Evolutionary conservation across 2,329 filamentous ascomycete species (phyloP), one percentile per base, ranked within the genome.

Genomic region (Hypoxylon rubiginosum): DNA sequence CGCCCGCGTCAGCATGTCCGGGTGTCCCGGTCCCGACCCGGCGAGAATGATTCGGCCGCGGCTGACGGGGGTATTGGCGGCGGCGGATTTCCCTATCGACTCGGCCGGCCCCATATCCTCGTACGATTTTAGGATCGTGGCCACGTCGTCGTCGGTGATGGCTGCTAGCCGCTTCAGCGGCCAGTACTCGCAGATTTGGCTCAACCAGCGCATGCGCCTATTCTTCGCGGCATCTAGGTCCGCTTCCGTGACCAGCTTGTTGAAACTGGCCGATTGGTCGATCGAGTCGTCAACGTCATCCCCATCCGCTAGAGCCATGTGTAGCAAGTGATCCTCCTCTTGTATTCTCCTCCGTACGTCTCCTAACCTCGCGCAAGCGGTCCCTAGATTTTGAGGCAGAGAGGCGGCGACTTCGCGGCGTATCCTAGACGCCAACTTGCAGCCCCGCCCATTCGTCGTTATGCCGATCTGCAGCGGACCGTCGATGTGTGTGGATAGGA

Each of bases 101-200:
- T 66, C 67, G 11, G 72, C 32, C 1, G 64, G 34, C 21, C 58
- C 52, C 39, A 66, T 54, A 9, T 69, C 75, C 4, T 84, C 81
- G 74, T 97, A 97, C 2, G 92, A 89, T 67, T 86, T 82, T n/a
- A 99, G 84, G 0, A 98, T 88, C 11, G 82, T 79, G 15, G 92
- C 88, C 6, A 97, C 89, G 71, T 98, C 94, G 8, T 86, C 85
- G 73, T 97, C 93, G 3, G 87, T 91, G 68, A 98, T 91, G 43
- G 86, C 85, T 7, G 94, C 93, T 1, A 99, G 86, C 17, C 92
- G 88, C 68, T 90, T 90, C 26, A 99, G 84, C 1, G 96, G 94
- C 96, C 96, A 99, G 81, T 99, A 99, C 82, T 99, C 96, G 84
- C 96, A 99, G 56, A 99, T 93, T 77, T 99, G 96, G 19, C 92